Conservation (phyloP, 441 rosid species). For the Populus hybrid region DNA sequence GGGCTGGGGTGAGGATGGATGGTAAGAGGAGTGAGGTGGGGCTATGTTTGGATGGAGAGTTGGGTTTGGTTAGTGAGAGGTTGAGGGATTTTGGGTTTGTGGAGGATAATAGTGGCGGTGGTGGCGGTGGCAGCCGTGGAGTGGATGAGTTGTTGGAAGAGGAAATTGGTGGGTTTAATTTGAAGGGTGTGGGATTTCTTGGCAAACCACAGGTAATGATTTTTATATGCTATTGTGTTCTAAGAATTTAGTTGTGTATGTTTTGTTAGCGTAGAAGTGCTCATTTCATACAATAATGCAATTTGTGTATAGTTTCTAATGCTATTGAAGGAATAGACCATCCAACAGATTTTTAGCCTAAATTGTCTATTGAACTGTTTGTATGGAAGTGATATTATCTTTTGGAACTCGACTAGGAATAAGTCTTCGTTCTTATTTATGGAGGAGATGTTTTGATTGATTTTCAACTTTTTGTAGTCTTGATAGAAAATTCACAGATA, state of each 20-base stretch:
- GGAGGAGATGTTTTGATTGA: background rate
- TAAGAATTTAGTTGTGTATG: background rate
- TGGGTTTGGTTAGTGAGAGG: conserved; percentile 46
- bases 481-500: background rate
- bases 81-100: conserved; percentile 40
- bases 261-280: no score
- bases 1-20: conserved; percentile 23
- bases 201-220: conserved; percentile 63
- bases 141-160: conserved; percentile 29
- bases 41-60: conserved; percentile 29
- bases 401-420: background rate
- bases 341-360: background rate
- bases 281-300: background rate
- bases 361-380: no score
- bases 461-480: background rate
- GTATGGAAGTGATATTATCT: background rate
- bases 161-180: conserved; percentile 47
- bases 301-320: background rate
- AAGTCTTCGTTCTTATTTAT: background rate
- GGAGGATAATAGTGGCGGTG: conserved; percentile 31
- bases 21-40: conserved; percentile 15
- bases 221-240: background rate
- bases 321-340: background rate
- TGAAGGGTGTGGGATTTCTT: conserved; percentile 47
- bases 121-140: conserved; percentile 9